These are phyloP conservation scores for Ophiostoma australiae DNA, from an alignment of 2,329 filamentous ascomycete species.

Conservation along the genomic window DNA sequence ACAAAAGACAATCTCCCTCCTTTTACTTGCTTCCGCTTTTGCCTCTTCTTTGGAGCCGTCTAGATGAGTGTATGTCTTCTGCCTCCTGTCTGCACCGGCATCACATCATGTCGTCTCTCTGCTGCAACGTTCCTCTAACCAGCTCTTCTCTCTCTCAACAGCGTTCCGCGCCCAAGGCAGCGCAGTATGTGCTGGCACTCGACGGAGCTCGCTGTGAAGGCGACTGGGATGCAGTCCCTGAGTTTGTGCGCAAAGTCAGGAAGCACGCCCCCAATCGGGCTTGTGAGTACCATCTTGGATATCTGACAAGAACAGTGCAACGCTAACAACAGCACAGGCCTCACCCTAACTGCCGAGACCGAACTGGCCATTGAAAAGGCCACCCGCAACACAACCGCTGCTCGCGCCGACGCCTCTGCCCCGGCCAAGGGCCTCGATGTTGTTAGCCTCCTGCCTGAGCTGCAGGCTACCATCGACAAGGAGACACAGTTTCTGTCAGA, in stretches of 20 bases:
- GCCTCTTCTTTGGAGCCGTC: slow-evolving; percentile 1
- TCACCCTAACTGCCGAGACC: slow-evolving; percentile 63
- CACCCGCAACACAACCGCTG: slow-evolving; percentile 41
- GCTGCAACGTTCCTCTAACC: slow-evolving; percentile 8
- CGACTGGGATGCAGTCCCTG: slow-evolving; percentile 79
- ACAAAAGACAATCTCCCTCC: not conserved
- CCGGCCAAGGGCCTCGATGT: slow-evolving; percentile 43
- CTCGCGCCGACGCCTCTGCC: slow-evolving; percentile 42
- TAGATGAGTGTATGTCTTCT: slow-evolving; percentile 23
- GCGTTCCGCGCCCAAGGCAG: slow-evolving; percentile 55
- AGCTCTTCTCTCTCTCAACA: not conserved
- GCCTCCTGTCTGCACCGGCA: not conserved
- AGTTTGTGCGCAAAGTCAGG: slow-evolving; percentile 85
- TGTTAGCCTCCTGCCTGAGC: slow-evolving; percentile 44
- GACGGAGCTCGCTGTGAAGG: slow-evolving; percentile 84
- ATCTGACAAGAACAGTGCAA: not conserved
- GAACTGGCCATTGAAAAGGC: slow-evolving; percentile 61
- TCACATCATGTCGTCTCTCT: not conserved
- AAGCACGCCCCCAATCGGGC: slow-evolving; percentile 84
- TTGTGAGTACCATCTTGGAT: slow-evolving; percentile 54
- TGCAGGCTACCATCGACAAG: slow-evolving; percentile 54
- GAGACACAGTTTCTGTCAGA: slow-evolving; percentile 53
- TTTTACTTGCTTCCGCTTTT: not conserved
- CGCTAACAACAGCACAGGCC: slow-evolving; percentile 45
- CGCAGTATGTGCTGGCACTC: slow-evolving; percentile 74